These are phyloP conservation scores for Thielaviopsis populi DNA, from an alignment of 2,329 filamentous ascomycete genomes.

Conservation along the genomic window DNA sequence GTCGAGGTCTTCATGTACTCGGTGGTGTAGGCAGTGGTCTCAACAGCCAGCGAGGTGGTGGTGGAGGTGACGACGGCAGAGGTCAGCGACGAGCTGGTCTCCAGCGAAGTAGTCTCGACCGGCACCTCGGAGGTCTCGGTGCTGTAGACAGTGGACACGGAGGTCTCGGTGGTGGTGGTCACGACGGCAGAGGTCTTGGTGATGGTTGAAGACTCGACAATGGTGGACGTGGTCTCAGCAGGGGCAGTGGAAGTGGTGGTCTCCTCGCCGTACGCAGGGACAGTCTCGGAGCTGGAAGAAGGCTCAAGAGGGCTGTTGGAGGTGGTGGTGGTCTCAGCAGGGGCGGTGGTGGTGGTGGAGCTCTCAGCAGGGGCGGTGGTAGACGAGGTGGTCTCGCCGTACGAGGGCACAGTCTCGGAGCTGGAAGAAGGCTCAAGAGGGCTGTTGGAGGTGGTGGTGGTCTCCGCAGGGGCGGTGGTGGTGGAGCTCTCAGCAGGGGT, in stretches of 20 bases:
- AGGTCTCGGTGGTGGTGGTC: constrained; percentile 11
- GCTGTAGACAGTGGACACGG: constrained; percentile 11
- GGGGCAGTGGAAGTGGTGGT: constrained; percentile 9
- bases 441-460: constrained; percentile 12
- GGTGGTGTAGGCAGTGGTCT: constrained; percentile 20
- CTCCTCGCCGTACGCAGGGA: neutral
- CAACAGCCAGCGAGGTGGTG: constrained; percentile 14
- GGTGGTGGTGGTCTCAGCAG: constrained; percentile 9
- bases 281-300: constrained; percentile 15
- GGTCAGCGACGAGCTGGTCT: constrained; percentile 12
- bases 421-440: constrained; percentile 16
- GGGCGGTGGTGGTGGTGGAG: neutral
- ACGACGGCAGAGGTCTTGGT: constrained; percentile 18
- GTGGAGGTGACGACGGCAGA: constrained; percentile 11
- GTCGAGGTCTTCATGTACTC: constrained; percentile 34
- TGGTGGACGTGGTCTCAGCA: constrained; percentile 18
- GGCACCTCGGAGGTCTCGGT: constrained; percentile 15
- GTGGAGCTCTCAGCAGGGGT: constrained; percentile 21
- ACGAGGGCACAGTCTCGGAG: constrained; percentile 3
- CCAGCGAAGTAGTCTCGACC: constrained; percentile 14
- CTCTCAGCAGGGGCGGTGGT: constrained; percentile 11
- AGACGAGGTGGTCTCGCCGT: neutral
- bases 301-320: constrained; percentile 13
- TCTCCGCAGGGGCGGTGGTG: constrained; percentile 10
- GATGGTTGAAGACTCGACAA: constrained; percentile 22